Base-by-base conservation (phyloP, 176 grass and related monocot genomes). In the Guadua angustifolia region DNA sequence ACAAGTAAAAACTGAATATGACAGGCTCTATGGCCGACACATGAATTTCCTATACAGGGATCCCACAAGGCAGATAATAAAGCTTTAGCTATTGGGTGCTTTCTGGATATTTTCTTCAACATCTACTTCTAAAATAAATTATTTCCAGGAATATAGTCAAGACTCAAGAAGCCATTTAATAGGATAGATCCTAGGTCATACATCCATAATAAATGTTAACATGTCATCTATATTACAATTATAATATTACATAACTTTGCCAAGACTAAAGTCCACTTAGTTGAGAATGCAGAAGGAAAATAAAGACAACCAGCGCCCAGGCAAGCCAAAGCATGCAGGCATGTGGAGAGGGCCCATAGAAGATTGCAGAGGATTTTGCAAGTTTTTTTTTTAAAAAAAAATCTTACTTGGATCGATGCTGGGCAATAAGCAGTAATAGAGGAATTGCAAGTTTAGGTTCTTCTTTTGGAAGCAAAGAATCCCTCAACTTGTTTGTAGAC, bases 391-490 rank as follows among this genome's bases (percentile, higher is more conserved):
- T n/a, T n/a, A 32, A 42, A 43, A 79, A 13, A 85, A 73, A 68
- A 77, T 16, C 89, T 80, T 95, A 99, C 97, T 87, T 99, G 74
- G 97, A 99, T 51, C 90, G 91, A 61, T 99, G 88, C 74, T 99
- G 97, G 64, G 97, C 89, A 88, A 99, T 92, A 75, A 99, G 97
- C 69, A 99, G 77, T 82, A 99, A 83, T n/a, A 99, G 79, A 73
- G 97, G 97, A 92, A 99, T 81, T 83, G 93, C 97, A 83, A 99
- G 90, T 74, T 94, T 99, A 29, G 97, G 91, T 32, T 99, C 93
- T 83, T 99, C 93, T 82, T 94, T 99, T 38, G 93, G 78, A 61
- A 96, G 87, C 50, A 98, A 79, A 13, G 93, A 92, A 81, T 99
- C 97, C 79, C 89, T 88, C 78, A 99, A 40, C 65, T 90, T 93